A percentile compares a stretch with the other conserved stretches of the same genome.
Evolutionary conservation across 2,329 filamentous ascomycete species (phyloP).

Genomic region (Pseudocercospora ulei): DNA sequence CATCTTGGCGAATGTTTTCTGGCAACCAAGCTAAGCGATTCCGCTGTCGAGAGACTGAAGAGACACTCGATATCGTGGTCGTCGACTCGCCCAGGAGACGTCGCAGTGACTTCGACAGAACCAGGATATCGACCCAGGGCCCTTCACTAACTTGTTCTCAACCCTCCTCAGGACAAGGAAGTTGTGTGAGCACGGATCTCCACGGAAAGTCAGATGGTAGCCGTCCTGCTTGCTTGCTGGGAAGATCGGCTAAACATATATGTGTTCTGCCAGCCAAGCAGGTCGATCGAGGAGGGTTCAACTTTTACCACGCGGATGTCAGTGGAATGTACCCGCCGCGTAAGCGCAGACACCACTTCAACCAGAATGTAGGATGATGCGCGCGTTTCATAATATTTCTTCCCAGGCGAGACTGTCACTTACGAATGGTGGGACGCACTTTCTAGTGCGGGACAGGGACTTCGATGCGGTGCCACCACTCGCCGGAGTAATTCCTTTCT

Average conservation of each 20-base stretch:
- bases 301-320: not conserved
- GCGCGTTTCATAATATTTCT: constrained; percentile 3
- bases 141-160: constrained; percentile 7
- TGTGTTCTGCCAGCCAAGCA: constrained; percentile 2
- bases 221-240: too few species aligned
- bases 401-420: constrained; percentile 4
- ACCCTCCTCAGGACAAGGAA: not conserved
- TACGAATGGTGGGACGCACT: constrained; percentile 4
- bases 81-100: not conserved
- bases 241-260: too few species aligned
- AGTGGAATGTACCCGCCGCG: constrained; percentile 9
- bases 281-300: constrained; percentile 6
- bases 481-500: not conserved
- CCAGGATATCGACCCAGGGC: constrained; percentile 6
- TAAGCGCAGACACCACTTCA: constrained; percentile 4
- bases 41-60: constrained; percentile 1
- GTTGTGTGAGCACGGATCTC: constrained; percentile 6
- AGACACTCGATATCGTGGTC: too few species aligned
- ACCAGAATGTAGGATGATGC: not conserved
- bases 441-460: constrained; percentile 6
- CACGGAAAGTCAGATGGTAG: constrained; percentile 5
- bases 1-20: constrained; percentile 27
- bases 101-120: constrained; percentile 2
- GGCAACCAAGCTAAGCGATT: not conserved
- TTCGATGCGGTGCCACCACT: not conserved